A percentile compares a stretch with the other conserved stretches of the same genome.
phyloP scores from a whole-genome alignment of 495 filamentous ascomycete species.

The Penicillium tannophilum region DNA sequence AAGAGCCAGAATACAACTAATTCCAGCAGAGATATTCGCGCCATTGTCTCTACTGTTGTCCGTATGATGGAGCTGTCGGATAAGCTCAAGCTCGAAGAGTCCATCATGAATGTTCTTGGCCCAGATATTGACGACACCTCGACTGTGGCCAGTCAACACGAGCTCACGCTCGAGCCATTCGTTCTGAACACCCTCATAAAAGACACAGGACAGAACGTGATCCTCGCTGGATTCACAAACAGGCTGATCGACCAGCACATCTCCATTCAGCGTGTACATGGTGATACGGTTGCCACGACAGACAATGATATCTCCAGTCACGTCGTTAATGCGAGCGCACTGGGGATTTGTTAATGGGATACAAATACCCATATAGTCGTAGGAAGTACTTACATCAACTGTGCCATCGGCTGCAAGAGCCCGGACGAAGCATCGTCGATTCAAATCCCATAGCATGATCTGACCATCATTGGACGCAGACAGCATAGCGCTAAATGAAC shows the following conservation, averaged over 20 bases:
- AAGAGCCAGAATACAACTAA: slow-evolving; percentile 86
- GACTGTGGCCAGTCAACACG: slow-evolving; percentile 83
- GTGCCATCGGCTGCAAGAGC: slow-evolving; percentile 59
- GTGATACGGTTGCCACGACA: slow-evolving; percentile 71
- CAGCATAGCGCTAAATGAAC: slow-evolving; percentile 83
- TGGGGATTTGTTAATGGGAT: slow-evolving; percentile 45
- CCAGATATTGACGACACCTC: slow-evolving; percentile 82
- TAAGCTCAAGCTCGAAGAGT: slow-evolving; percentile 60
- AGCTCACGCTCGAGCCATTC: slow-evolving; percentile 91
- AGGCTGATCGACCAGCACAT: slow-evolving; percentile 75
- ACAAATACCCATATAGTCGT: neutral
- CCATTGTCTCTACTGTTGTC: slow-evolving; percentile 73
- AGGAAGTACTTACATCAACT: slow-evolving; percentile 48
- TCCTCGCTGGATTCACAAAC: slow-evolving; percentile 75
- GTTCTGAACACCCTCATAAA: slow-evolving; percentile 89
- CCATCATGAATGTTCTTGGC: slow-evolving; percentile 53
- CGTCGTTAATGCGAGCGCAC: slow-evolving; percentile 85
- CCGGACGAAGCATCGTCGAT: slow-evolving; percentile 81
- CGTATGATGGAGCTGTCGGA: slow-evolving; percentile 82
- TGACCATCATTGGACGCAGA: slow-evolving; percentile 79
- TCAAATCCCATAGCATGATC: slow-evolving; percentile 91
- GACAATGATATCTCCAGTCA: slow-evolving; percentile 83
- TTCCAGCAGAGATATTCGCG: slow-evolving; percentile 74
- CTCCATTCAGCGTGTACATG: slow-evolving; percentile 89
- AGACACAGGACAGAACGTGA: slow-evolving; percentile 76